A percentile compares a stretch with the other conserved stretches of the same genome.
These are phyloP conservation scores for Cocos nucifera DNA, from an alignment of 176 grass and related monocot species.

Conservation along the genomic window DNA sequence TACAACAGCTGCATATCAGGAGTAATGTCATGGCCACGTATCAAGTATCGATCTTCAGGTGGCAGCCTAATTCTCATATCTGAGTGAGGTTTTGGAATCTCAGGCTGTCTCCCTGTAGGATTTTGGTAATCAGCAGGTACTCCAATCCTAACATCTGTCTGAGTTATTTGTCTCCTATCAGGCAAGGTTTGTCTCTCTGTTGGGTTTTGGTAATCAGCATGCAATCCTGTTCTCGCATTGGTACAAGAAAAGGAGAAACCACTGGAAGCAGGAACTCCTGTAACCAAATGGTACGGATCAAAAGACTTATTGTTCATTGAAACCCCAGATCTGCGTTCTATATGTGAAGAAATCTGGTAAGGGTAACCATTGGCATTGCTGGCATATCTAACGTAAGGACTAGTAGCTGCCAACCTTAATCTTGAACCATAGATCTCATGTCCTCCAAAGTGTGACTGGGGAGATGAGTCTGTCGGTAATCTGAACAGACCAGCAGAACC, in stretches of 20 bases:
- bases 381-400: constrained; percentile 22
- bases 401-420: constrained; percentile 1
- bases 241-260: background rate
- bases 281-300: background rate
- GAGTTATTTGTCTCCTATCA: constrained; percentile 1
- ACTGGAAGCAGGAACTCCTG: background rate
- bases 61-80: constrained; percentile 12
- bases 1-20: constrained; percentile 36
- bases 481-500: constrained; percentile 53
- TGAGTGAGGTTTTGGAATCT: background rate
- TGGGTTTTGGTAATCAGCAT: too few relatives aligned
- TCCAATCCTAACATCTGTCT: constrained; percentile 1
- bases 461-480: constrained; percentile 55
- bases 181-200: too few relatives aligned
- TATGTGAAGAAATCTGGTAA: constrained; percentile 9
- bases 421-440: constrained; percentile 20
- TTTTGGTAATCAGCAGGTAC: background rate
- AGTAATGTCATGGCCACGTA: constrained; percentile 37
- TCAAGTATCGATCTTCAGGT: constrained; percentile 28
- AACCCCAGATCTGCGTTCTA: constrained; percentile 7
- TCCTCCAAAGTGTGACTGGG: constrained; percentile 15
- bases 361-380: constrained; percentile 19
- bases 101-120: background rate
- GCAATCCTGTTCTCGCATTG: constrained; percentile 1
- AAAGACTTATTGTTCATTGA: background rate